Conservation (phyloP, 345 rosid genomes). For the Sonneratia caseolaris region DNA sequence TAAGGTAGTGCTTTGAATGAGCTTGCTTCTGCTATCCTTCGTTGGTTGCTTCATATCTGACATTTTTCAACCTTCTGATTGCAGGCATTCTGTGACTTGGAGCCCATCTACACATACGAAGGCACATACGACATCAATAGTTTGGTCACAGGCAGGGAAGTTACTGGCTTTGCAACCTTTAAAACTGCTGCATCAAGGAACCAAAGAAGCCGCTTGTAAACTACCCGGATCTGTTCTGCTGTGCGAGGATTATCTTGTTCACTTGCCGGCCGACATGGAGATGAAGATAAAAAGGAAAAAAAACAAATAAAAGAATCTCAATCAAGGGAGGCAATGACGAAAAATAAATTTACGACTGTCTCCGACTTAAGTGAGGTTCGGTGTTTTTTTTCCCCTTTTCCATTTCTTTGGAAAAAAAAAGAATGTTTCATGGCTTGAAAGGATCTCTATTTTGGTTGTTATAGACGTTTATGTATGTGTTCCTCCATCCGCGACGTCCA, state of each 20-base stretch:
- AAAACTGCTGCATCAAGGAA: conserved; percentile 37
- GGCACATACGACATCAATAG: conserved; percentile 92
- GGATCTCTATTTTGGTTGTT: no score
- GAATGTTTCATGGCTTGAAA: no score
- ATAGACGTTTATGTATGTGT: conserved; percentile 32
- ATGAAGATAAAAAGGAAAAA: neutral
- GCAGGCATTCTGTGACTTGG: conserved; percentile 97
- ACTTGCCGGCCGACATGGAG: neutral
- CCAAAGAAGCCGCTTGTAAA: conserved; percentile 57
- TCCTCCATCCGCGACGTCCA: conserved; percentile 98
- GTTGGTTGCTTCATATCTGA: neutral
- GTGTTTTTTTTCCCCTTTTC: no score
- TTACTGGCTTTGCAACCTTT: conserved; percentile 82
- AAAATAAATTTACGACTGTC: neutral
- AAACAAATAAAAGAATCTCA: neutral
- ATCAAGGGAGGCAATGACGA: neutral
- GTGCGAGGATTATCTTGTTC: neutral
- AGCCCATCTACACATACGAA: conserved; percentile 89
- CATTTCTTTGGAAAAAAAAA: no score
- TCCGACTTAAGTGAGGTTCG: neutral
- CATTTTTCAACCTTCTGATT: conserved; percentile 6
- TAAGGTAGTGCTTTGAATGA: no score
- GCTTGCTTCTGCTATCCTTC: no score
- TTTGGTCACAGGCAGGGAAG: conserved; percentile 83
- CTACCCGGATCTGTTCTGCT: neutral